Percentiles rank a stretch among this genome's conserved stretches.
phyloP scores from a whole-genome alignment of 2,329 filamentous ascomycete genomes.

The Ceratocystiopsis sp. region DNA sequence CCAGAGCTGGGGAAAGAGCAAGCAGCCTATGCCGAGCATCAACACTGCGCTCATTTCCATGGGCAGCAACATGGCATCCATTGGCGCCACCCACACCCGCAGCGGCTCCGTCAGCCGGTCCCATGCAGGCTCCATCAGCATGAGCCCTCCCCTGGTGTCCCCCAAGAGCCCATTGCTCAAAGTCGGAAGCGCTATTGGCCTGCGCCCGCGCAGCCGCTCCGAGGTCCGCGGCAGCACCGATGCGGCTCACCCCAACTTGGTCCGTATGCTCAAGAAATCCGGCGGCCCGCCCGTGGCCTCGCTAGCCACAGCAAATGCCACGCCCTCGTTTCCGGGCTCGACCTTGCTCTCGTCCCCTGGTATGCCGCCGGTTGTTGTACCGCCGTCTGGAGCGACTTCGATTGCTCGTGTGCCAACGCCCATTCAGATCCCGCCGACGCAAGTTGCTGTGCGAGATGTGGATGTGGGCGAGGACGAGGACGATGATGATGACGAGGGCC shows the following conservation, averaged over 20 bases:
- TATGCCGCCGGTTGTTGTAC: too few relatives aligned
- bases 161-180: constrained; percentile 34
- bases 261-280: constrained; percentile 32
- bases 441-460: constrained; percentile 17
- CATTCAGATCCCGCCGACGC: constrained; percentile 5
- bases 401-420: background rate
- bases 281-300: constrained; percentile 37
- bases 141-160: constrained; percentile 13
- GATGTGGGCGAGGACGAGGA: constrained; percentile 34
- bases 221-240: constrained; percentile 26
- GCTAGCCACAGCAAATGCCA: constrained; percentile 23
- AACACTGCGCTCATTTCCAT: constrained; percentile 41
- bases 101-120: constrained; percentile 39
- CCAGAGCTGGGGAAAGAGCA: constrained; percentile 29
- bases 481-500: constrained; percentile 48
- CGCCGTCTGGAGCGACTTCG: background rate
- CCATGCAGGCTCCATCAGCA: constrained; percentile 15
- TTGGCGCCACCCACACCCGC: constrained; percentile 38
- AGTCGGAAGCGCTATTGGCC: constrained; percentile 30
- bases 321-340: constrained; percentile 1
- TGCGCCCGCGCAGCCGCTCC: constrained; percentile 37
- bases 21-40: constrained; percentile 36
- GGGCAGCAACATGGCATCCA: constrained; percentile 35
- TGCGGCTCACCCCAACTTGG: constrained; percentile 24
- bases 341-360: background rate